Conservation (phyloP, 176 grass and related monocot genomes). For the Juncus effusus region DNA sequence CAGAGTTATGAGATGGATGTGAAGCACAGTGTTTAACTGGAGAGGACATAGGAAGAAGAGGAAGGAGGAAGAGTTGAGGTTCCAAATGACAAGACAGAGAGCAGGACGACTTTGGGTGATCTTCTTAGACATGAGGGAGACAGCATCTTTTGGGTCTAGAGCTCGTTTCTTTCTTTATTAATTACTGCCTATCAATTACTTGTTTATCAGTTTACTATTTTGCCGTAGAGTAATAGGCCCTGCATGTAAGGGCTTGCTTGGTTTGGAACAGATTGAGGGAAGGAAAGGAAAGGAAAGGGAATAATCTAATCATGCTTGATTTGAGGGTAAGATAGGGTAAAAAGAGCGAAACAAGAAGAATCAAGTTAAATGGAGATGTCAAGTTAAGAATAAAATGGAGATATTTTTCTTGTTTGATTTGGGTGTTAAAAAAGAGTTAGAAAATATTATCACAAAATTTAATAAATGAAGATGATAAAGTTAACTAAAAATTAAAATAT, state of each 20-base stretch:
- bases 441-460: too few relatives aligned
- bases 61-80: conserved; percentile 1
- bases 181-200: neutral
- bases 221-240: conserved; percentile 28
- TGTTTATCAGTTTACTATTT: conserved; percentile 32
- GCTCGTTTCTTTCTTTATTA: conserved; percentile 18
- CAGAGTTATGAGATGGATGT: too few relatives aligned
- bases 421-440: too few relatives aligned
- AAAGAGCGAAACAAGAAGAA: too few relatives aligned
- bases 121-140: conserved; percentile 27
- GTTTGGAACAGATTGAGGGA: neutral
- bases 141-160: conserved; percentile 50
- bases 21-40: neutral
- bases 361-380: too few relatives aligned
- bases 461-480: too few relatives aligned
- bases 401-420: too few relatives aligned
- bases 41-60: neutral
- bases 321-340: too few relatives aligned
- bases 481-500: too few relatives aligned
- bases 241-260: conserved; percentile 10
- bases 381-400: too few relatives aligned
- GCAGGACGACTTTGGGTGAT: neutral
- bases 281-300: too few relatives aligned
- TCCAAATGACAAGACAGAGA: conserved; percentile 22
- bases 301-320: too few relatives aligned